Conservation (phyloP, 2,329 filamentous ascomycete species). For the Didymella segeticola region DNA sequence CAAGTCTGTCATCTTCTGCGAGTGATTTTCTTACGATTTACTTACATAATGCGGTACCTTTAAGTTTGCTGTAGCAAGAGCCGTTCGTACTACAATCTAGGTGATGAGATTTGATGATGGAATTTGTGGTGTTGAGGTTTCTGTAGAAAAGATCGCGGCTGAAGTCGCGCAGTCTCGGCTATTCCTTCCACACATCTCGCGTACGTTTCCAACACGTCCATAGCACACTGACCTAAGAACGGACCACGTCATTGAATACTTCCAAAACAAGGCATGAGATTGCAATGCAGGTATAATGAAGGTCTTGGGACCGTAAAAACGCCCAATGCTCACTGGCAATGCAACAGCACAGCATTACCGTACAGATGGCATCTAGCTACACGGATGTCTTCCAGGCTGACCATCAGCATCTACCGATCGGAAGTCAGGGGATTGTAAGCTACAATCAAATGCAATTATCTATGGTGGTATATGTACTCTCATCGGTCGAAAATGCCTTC, state of each 20-base stretch:
- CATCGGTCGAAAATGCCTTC: neutral
- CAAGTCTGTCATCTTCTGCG: neutral
- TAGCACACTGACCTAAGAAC: too few species aligned
- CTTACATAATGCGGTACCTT: neutral
- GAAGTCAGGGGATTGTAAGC: too few species aligned
- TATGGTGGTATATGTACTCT: constrained; percentile 10
- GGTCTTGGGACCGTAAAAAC: too few species aligned
- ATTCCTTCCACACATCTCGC: constrained; percentile 8
- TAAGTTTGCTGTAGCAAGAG: neutral
- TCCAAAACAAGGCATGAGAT: too few species aligned
- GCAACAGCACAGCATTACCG: too few species aligned
- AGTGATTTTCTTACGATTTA: neutral
- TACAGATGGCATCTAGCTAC: too few species aligned
- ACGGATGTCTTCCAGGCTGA: too few species aligned
- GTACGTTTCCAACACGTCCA: neutral
- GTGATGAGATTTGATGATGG: neutral
- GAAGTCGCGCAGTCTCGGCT: neutral
- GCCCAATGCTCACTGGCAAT: too few species aligned
- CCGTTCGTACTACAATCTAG: neutral
- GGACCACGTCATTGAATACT: too few species aligned
- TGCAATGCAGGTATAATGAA: too few species aligned
- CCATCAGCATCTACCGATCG: too few species aligned
- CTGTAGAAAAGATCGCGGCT: neutral
- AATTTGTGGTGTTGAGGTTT: neutral
- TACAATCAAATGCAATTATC: neutral